phyloP scores from a whole-genome alignment of 2,329 filamentous ascomycete genomes.

The Colletotrichum higginsianum region DNA sequence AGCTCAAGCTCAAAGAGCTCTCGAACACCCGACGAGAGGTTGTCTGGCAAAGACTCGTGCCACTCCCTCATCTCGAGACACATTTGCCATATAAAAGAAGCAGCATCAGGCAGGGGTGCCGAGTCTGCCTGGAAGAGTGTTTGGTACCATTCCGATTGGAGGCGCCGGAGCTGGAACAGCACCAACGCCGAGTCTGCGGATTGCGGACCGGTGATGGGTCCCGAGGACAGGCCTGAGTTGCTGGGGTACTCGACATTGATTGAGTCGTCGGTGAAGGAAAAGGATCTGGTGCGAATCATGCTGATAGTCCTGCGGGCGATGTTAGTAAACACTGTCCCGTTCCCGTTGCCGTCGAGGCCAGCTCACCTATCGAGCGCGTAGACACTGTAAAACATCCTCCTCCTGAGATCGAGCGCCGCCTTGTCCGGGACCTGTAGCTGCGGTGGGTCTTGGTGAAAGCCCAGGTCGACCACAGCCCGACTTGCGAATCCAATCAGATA shows the following conservation, averaged over 20 bases:
- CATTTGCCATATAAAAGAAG: slow-evolving; percentile 81
- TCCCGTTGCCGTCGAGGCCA: neutral
- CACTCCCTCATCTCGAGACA: slow-evolving; percentile 85
- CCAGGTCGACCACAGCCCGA: slow-evolving; percentile 88
- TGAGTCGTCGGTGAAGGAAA: slow-evolving; percentile 94
- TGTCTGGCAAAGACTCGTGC: slow-evolving; percentile 81
- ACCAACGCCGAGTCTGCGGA: slow-evolving; percentile 80
- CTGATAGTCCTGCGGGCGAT: slow-evolving; percentile 78
- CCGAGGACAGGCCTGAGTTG: slow-evolving; percentile 57
- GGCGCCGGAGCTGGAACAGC: slow-evolving; percentile 85
- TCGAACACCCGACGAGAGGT: slow-evolving; percentile 75
- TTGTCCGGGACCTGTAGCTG: slow-evolving; percentile 77
- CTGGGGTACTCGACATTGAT: slow-evolving; percentile 85
- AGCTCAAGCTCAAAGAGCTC: slow-evolving; percentile 90
- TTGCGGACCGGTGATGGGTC: slow-evolving; percentile 61
- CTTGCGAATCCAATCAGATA: slow-evolving; percentile 92
- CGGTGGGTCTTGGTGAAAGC: slow-evolving; percentile 92
- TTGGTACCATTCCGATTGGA: slow-evolving; percentile 93
- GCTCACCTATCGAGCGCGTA: slow-evolving; percentile 88
- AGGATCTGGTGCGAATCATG: slow-evolving; percentile 87
- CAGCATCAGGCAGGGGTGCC: slow-evolving; percentile 76
- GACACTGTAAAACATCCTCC: slow-evolving; percentile 90
- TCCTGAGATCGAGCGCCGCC: slow-evolving; percentile 80
- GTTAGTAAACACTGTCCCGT: slow-evolving; percentile 12
- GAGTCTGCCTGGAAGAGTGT: slow-evolving; percentile 86